Conservation (phyloP, 2,329 filamentous ascomycete species). For the Samsoniella hepiali region DNA sequence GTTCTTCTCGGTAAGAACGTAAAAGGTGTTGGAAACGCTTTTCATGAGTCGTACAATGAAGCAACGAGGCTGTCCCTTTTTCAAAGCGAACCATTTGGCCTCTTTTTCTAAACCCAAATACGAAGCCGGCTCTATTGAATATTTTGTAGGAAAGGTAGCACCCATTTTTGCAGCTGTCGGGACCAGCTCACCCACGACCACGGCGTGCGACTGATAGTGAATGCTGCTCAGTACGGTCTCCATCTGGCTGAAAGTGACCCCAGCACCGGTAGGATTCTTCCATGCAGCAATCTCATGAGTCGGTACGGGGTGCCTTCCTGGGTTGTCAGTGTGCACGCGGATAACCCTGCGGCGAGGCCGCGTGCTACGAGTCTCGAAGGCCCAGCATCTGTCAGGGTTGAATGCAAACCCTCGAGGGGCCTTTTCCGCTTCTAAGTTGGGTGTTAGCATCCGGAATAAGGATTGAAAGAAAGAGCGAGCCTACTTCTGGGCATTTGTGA, state of each 20-base stretch:
- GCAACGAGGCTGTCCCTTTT: background rate
- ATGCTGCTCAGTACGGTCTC: background rate
- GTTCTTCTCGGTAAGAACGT: background rate
- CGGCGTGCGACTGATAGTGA: background rate
- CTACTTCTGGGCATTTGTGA: no score
- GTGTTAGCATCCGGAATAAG: no score
- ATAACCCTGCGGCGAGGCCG: background rate
- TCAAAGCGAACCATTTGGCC: background rate
- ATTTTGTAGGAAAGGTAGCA: background rate
- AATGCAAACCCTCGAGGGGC: background rate
- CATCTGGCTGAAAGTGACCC: background rate
- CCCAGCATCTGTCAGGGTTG: background rate
- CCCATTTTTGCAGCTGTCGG: background rate
- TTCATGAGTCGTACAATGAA: background rate
- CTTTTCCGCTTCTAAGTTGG: no score
- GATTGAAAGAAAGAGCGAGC: no score
- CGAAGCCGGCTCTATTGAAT: no score
- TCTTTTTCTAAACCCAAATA: no score
- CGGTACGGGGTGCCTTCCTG: no score
- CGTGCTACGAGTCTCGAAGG: background rate
- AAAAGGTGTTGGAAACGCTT: accelerated
- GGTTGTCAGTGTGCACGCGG: no score
- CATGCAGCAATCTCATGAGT: background rate
- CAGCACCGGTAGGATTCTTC: background rate
- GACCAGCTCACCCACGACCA: background rate